Conservation (phyloP, 345 rosid genomes). For the Citrus glauca region DNA sequence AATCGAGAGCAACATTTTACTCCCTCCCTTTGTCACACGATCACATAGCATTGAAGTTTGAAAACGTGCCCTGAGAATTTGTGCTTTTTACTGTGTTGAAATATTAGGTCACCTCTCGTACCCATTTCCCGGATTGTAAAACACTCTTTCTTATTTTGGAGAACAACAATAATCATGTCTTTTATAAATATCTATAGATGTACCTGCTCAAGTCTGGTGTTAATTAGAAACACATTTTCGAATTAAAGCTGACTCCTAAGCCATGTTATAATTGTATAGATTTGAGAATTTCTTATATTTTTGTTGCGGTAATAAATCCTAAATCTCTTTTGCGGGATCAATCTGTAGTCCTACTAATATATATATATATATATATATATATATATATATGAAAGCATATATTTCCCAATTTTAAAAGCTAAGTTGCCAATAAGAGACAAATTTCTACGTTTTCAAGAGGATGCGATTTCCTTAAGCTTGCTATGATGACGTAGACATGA, state of each 20-base stretch:
- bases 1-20: background rate
- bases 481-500: background rate
- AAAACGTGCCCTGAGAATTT: background rate
- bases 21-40: background rate
- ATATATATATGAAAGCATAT: too few species aligned
- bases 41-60: background rate
- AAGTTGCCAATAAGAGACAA: conserved; percentile 14
- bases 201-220: too few species aligned
- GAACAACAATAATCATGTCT: too few species aligned
- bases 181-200: background rate
- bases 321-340: background rate
- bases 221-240: background rate
- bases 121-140: background rate
- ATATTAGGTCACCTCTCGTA: too few species aligned
- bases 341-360: background rate
- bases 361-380: too few species aligned
- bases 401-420: conserved; percentile 21
- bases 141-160: background rate
- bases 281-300: too few species aligned
- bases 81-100: background rate
- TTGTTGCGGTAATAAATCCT: too few species aligned
- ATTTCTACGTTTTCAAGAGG: conserved; percentile 16
- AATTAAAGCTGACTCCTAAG: background rate
- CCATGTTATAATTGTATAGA: background rate
- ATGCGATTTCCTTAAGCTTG: background rate